Conservation (phyloP, 2,329 filamentous ascomycete genomes). For the Sclerotinia borealis region DNA sequence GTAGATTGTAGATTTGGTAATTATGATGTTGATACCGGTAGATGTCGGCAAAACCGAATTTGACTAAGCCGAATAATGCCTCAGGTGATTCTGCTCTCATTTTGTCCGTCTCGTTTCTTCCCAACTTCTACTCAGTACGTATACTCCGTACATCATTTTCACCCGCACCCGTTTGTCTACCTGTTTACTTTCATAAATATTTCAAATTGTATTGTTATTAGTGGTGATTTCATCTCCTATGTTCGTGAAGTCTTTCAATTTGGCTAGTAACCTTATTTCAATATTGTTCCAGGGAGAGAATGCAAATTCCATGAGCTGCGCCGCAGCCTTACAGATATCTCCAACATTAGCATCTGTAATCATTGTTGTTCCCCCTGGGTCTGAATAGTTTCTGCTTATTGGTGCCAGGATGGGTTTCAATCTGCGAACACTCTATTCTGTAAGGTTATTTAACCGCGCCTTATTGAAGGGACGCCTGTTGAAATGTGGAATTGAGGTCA, state of each 20-base stretch:
- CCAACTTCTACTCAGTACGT: no score
- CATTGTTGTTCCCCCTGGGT: neutral
- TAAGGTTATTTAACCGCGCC: neutral
- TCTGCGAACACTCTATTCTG: neutral
- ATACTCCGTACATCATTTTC: no score
- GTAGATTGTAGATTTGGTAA: no score
- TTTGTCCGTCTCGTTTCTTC: no score
- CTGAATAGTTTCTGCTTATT: neutral
- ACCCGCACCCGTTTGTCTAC: no score
- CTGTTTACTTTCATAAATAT: no score
- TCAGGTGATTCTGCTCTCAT: neutral
- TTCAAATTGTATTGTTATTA: no score
- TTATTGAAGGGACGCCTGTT: neutral
- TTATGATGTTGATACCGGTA: neutral
- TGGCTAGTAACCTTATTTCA: neutral
- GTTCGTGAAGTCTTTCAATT: no score
- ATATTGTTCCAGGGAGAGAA: neutral
- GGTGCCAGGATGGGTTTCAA: neutral
- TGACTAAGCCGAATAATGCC: fast-evolving
- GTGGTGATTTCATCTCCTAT: no score
- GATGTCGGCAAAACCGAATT: neutral
- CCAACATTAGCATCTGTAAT: constrained; percentile 3
- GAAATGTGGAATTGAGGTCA: neutral
- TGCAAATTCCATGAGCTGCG: neutral
- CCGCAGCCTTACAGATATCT: neutral